Conservation (phyloP, 1,284 basidiomycete genomes). For the Sutorius eximius region DNA sequence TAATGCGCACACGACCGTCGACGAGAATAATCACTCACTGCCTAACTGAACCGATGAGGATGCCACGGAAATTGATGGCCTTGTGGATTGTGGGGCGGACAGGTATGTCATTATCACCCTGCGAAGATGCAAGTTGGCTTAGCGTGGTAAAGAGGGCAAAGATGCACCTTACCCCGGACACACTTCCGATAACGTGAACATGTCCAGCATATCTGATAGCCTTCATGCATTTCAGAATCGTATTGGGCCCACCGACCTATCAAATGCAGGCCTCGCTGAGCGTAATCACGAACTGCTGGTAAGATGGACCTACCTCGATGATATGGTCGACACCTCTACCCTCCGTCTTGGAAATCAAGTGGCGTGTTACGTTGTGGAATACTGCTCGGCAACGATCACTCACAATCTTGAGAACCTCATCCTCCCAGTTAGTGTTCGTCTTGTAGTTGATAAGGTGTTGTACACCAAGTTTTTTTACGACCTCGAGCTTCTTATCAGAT, state of each 20-base stretch:
- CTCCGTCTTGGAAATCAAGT: slow-evolving; percentile 34
- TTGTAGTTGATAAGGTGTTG: slow-evolving; percentile 60
- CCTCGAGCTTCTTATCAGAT: slow-evolving; percentile 56
- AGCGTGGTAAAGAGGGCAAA: background rate
- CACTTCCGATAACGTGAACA: slow-evolving; percentile 51
- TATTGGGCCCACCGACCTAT: slow-evolving; percentile 53
- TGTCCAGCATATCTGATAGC: slow-evolving; percentile 45
- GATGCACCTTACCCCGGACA: slow-evolving; percentile 36
- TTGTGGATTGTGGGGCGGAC: slow-evolving; percentile 31
- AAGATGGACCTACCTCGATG: slow-evolving; percentile 45
- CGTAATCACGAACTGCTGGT: background rate
- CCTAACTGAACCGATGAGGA: slow-evolving; percentile 42
- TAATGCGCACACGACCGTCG: background rate
- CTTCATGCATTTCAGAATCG: slow-evolving; percentile 46
- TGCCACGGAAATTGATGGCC: slow-evolving; percentile 35
- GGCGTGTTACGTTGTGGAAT: background rate
- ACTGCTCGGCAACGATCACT: background rate
- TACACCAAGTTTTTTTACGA: slow-evolving; percentile 48
- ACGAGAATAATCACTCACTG: slow-evolving; percentile 21
- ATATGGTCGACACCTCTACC: slow-evolving; percentile 58
- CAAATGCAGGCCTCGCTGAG: background rate
- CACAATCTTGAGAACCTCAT: slow-evolving; percentile 47
- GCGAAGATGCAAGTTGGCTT: background rate
- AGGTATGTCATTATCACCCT: slow-evolving; percentile 34
- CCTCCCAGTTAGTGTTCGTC: slow-evolving; percentile 53